phyloP scores from a whole-genome alignment of 148 eudicot species.

The Rhododendron williamsianum region DNA sequence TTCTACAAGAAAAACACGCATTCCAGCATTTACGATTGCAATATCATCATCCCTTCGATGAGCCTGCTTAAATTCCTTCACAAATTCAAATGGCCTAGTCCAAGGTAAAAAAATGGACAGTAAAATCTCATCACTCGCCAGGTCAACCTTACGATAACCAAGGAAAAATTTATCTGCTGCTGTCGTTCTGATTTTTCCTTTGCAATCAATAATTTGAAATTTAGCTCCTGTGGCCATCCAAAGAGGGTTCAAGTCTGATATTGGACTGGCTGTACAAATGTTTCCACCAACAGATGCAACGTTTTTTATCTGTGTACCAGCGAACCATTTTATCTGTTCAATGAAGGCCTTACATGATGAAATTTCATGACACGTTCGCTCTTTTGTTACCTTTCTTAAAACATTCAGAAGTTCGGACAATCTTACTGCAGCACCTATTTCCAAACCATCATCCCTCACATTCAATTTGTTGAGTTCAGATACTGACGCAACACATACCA shows the following conservation, averaged over 20 bases:
- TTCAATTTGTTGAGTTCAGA: conserved; percentile 71
- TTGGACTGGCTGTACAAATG: conserved; percentile 96
- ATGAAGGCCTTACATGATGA: conserved; percentile 77
- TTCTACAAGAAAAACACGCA: conserved; percentile 76
- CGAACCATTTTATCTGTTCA: conserved; percentile 96
- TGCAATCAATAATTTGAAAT: conserved; percentile 63
- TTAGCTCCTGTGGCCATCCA: conserved; percentile 95
- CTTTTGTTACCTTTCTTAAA: conserved; percentile 34
- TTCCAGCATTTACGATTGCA: conserved; percentile 94
- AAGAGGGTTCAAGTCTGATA: conserved; percentile 95
- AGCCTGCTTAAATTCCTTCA: conserved; percentile 95
- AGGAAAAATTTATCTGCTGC: conserved; percentile 81
- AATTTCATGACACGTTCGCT: conserved; percentile 59
- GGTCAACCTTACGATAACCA: conserved; percentile 87
- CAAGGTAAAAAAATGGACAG: conserved; percentile 82
- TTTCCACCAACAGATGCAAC: conserved; percentile 98
- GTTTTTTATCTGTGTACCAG: conserved; percentile 93
- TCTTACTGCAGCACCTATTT: conserved; percentile 85
- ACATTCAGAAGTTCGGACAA: conserved; percentile 60
- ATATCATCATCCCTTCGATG: conserved; percentile 98
- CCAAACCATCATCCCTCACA: conserved; percentile 75
- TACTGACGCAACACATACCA: conserved; percentile 63
- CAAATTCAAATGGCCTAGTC: conserved; percentile 69
- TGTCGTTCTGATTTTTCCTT: conserved; percentile 56
- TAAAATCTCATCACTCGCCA: conserved; percentile 70